phyloP scores from a whole-genome alignment of 1,284 basidiomycete species.

The Leccinum fuscescens region DNA sequence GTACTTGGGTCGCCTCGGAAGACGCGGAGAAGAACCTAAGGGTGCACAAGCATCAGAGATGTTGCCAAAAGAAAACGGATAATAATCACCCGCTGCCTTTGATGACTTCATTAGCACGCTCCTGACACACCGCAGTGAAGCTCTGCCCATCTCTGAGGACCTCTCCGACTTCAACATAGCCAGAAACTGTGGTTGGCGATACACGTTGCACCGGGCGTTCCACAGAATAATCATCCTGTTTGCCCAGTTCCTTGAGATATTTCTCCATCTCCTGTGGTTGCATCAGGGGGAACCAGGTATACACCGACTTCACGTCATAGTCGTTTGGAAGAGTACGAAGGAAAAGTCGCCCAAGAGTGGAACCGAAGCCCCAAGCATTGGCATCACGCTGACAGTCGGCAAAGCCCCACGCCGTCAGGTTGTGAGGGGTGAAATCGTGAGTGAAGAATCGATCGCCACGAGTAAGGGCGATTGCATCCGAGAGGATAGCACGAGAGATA shows the following conservation, averaged over 20 bases:
- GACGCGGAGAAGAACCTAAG: slow-evolving; percentile 58
- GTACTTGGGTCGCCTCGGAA: slow-evolving; percentile 43
- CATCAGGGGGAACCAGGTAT: slow-evolving; percentile 87
- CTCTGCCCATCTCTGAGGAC: slow-evolving; percentile 47
- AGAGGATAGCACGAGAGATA: slow-evolving; percentile 82
- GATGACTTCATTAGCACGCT: slow-evolving; percentile 50
- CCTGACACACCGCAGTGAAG: slow-evolving; percentile 51
- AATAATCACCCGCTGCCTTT: slow-evolving; percentile 54
- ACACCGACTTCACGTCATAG: slow-evolving; percentile 68
- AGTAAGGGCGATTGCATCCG: slow-evolving; percentile 83
- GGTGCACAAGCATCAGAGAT: background rate
- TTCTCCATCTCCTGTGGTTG: slow-evolving; percentile 66
- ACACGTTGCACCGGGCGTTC: slow-evolving; percentile 40
- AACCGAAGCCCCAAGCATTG: slow-evolving; percentile 67
- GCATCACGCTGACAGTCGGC: slow-evolving; percentile 73
- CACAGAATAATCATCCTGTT: slow-evolving; percentile 52
- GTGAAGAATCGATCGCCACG: slow-evolving; percentile 85
- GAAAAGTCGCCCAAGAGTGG: slow-evolving; percentile 71
- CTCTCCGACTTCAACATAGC: slow-evolving; percentile 51
- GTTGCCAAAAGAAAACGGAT: background rate
- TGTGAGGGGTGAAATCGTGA: slow-evolving; percentile 76
- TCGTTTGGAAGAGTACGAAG: slow-evolving; percentile 70
- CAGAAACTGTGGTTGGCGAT: slow-evolving; percentile 36
- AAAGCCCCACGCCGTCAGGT: slow-evolving; percentile 81
- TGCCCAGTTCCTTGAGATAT: slow-evolving; percentile 55